A percentile compares a stretch with the other conserved stretches of the same genome.
phyloP scores from a whole-genome alignment of 352 stramenopile genomes.

The Phytophthora tentaculata region DNA sequence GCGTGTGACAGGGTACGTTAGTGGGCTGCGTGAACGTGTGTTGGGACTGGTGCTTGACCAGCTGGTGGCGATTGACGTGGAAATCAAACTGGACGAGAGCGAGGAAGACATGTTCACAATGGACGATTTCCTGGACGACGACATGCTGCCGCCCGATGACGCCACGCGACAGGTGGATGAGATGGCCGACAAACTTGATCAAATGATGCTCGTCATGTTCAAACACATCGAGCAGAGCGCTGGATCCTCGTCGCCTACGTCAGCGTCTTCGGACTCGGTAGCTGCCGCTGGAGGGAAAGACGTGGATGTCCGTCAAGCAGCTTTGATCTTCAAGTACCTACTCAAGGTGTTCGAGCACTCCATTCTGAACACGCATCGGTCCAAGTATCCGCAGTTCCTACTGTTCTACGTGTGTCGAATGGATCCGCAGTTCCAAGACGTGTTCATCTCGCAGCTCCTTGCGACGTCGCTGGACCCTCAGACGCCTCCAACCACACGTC shows the following conservation, averaged over 20 bases:
- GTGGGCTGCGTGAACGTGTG: conserved; percentile 81
- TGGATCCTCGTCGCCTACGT: conserved; percentile 6
- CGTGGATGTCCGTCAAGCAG: conserved; percentile 55
- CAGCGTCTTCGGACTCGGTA: neutral
- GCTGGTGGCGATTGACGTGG: conserved; percentile 87
- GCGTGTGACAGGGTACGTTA: conserved; percentile 67
- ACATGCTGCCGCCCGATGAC: conserved; percentile 65
- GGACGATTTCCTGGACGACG: conserved; percentile 83
- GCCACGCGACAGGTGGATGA: conserved; percentile 60
- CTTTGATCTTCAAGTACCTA: conserved; percentile 76
- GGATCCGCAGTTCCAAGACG: conserved; percentile 80
- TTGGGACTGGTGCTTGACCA: conserved; percentile 86
- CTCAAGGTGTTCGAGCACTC: conserved; percentile 88
- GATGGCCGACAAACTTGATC: conserved; percentile 89
- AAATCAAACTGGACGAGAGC: conserved; percentile 90
- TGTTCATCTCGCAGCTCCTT: conserved; percentile 86
- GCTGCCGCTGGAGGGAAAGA: conserved; percentile 18
- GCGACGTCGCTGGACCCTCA: conserved; percentile 80
- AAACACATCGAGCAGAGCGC: conserved; percentile 71
- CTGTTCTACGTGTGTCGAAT: conserved; percentile 89
- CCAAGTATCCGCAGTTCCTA: conserved; percentile 94
- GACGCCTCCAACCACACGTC: conserved; percentile 87
- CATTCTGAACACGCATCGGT: conserved; percentile 90
- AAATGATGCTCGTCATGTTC: conserved; percentile 91
- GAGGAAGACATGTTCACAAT: conserved; percentile 87